These are phyloP conservation scores for Rubus parviflorus DNA, from an alignment of 306 rosid species.

Conservation along the genomic window DNA sequence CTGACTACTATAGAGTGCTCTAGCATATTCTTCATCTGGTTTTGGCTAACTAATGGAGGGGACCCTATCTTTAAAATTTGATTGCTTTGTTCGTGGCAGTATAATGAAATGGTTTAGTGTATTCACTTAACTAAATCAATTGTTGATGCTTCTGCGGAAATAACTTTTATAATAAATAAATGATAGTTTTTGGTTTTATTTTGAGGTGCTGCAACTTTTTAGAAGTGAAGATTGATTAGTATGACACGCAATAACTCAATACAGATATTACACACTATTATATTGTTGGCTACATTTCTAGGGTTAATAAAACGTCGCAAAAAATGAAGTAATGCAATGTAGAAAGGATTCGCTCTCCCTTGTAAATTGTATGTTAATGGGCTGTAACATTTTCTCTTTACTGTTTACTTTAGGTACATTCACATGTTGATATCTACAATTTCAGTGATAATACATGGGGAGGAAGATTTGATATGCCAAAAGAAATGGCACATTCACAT, in stretches of 20 bases:
- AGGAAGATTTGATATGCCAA: constrained; percentile 64
- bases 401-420: constrained; percentile 61
- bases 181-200: neutral
- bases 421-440: constrained; percentile 79
- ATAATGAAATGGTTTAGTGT: neutral
- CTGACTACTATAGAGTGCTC: neutral
- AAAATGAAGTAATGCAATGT: neutral
- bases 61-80: neutral
- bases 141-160: neutral
- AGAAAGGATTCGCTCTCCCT: neutral
- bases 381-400: neutral
- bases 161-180: neutral
- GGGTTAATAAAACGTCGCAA: neutral
- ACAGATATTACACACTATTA: neutral
- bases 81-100: neutral
- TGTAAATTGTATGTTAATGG: constrained; percentile 5
- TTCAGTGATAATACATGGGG: constrained; percentile 63
- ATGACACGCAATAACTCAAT: neutral
- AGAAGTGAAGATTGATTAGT: neutral
- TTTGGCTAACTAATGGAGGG: neutral
- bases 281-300: neutral
- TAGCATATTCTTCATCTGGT: neutral
- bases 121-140: neutral
- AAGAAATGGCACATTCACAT: constrained; percentile 92
- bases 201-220: neutral